These are phyloP conservation scores for Aspergillus sp. DNA, from an alignment of 2,329 filamentous ascomycete genomes.

Conservation along the genomic window DNA sequence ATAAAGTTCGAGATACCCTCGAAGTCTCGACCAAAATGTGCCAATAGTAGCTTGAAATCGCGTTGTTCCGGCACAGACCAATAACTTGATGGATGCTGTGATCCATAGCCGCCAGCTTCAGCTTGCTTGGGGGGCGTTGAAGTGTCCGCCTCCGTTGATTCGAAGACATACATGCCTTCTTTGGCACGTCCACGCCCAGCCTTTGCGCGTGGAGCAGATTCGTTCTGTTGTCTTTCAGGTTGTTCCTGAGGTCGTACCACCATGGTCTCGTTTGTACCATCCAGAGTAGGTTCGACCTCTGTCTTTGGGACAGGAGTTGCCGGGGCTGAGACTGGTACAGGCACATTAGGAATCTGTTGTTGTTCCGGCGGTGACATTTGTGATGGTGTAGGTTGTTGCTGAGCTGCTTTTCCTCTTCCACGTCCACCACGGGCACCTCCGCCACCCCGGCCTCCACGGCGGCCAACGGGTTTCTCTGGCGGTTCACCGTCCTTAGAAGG, in stretches of 20 bases:
- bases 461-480: conserved; percentile 27
- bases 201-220: conserved; percentile 19
- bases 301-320: conserved; percentile 20
- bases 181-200: conserved; percentile 25
- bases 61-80: conserved; percentile 49
- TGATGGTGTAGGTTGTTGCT: conserved; percentile 19
- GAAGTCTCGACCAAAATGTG: conserved; percentile 46
- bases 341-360: conserved; percentile 2
- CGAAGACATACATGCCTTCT: conserved; percentile 32
- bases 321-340: conserved; percentile 8
- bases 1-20: conserved; percentile 46
- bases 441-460: conserved; percentile 30
- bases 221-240: conserved; percentile 18
- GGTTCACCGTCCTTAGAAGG: conserved; percentile 30
- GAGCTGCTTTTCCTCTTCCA: conserved; percentile 25
- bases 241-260: conserved; percentile 22
- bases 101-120: conserved; percentile 29
- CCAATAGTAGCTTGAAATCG: conserved; percentile 42
- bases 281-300: conserved; percentile 19
- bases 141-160: conserved; percentile 27
- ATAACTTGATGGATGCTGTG: conserved; percentile 45
- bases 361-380: conserved; percentile 7
- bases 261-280: conserved; percentile 12
- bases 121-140: conserved; percentile 14
- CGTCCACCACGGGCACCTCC: conserved; percentile 29